Conservation (phyloP, 495 filamentous ascomycete species). For the Xylaria sp. region DNA sequence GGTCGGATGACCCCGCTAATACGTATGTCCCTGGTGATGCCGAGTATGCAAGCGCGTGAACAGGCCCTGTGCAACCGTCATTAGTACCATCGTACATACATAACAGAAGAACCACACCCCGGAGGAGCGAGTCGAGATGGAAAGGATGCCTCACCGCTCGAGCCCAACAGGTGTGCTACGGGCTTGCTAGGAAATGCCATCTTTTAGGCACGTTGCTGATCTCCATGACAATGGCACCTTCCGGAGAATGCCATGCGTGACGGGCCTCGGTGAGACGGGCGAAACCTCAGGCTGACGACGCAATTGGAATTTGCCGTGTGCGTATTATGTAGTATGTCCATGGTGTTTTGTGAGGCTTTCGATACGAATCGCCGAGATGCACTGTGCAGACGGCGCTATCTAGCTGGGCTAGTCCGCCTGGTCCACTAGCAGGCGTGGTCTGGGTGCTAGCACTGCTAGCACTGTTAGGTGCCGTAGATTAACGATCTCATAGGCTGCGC, state of each 20-base stretch:
- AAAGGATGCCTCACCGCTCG: constrained; percentile 44
- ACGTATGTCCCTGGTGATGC: constrained; percentile 74
- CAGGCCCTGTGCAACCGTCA: constrained; percentile 58
- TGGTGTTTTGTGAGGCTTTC: constrained; percentile 7
- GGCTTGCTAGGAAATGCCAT: constrained; percentile 52
- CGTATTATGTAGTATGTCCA: too few relatives aligned
- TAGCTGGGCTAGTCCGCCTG: background rate
- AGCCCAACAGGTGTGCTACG: constrained; percentile 52
- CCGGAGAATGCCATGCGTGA: constrained; percentile 17
- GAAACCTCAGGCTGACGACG: background rate
- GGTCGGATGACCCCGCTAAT: constrained; percentile 86
- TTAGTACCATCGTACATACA: constrained; percentile 11
- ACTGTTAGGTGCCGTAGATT: constrained; percentile 1
- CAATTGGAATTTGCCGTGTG: constrained; percentile 10
- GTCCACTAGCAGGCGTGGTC: background rate
- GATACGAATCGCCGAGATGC: background rate
- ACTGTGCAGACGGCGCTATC: background rate
- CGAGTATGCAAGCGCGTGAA: constrained; percentile 77
- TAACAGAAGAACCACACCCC: background rate
- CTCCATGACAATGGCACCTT: constrained; percentile 32
- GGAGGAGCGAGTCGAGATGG: constrained; percentile 1
- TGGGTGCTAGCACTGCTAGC: too few relatives aligned
- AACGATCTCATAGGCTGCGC: constrained; percentile 24
- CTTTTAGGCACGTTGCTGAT: constrained; percentile 26
- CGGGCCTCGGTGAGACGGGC: background rate